Percentiles rank a stretch among this genome's conserved stretches.
These are phyloP conservation scores for Penicillium sp. DNA, from an alignment of 2,329 filamentous ascomycete genomes.

Conservation along the genomic window DNA sequence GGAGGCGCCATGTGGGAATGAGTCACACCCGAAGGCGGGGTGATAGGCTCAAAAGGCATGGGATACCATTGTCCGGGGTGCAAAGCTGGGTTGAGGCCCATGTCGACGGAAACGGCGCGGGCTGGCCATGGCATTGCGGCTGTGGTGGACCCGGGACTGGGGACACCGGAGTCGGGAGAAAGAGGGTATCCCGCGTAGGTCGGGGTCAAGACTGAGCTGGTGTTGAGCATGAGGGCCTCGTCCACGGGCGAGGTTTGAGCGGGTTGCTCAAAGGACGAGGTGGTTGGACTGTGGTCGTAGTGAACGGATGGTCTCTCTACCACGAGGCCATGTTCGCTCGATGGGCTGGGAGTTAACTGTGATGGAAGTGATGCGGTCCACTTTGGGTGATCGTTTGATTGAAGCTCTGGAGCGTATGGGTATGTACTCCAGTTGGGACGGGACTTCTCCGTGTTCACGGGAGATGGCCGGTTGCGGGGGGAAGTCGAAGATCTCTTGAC, in stretches of 20 bases:
- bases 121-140: slow-evolving; percentile 12
- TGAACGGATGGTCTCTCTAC: slow-evolving; percentile 17
- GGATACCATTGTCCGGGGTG: slow-evolving; percentile 31
- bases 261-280: slow-evolving; percentile 27
- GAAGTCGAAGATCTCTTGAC: slow-evolving; percentile 9
- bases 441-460: slow-evolving; percentile 4
- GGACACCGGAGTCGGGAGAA: slow-evolving; percentile 29
- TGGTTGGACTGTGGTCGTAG: slow-evolving; percentile 22
- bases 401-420: slow-evolving; percentile 13
- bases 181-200: slow-evolving; percentile 29
- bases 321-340: slow-evolving; percentile 21
- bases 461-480: slow-evolving; percentile 7
- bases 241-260: slow-evolving; percentile 26
- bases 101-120: slow-evolving; percentile 23
- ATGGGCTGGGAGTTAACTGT: slow-evolving; percentile 25
- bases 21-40: slow-evolving; percentile 20
- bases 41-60: slow-evolving; percentile 27
- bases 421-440: slow-evolving; percentile 17
- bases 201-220: slow-evolving; percentile 26
- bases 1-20: slow-evolving; percentile 29
- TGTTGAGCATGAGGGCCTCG: slow-evolving; percentile 28
- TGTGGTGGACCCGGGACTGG: slow-evolving; percentile 26
- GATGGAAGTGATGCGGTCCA: slow-evolving; percentile 24
- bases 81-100: slow-evolving; percentile 20
- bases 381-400: slow-evolving; percentile 6